phyloP scores from a whole-genome alignment of 306 rosid genomes.

The Purshia tridentata region DNA sequence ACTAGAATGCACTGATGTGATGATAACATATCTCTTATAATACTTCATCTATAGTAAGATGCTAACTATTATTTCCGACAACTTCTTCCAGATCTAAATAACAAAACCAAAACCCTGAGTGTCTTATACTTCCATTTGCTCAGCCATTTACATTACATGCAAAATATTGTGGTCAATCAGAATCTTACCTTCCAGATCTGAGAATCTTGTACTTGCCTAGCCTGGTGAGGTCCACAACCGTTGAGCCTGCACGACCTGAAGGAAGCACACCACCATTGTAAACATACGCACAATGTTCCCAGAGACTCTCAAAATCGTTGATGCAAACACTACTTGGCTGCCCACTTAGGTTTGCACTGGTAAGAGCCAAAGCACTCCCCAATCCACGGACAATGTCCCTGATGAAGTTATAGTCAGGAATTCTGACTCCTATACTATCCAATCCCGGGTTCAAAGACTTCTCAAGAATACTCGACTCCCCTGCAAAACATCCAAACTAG shows the following conservation, averaged over 20 bases:
- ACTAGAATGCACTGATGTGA: neutral
- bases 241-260: constrained; percentile 86
- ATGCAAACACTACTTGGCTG: constrained; percentile 78
- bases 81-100: neutral
- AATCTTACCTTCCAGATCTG: constrained; percentile 85
- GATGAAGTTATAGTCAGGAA: constrained; percentile 82
- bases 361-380: constrained; percentile 81
- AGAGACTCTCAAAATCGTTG: constrained; percentile 71
- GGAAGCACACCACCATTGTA: constrained; percentile 86
- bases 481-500: constrained; percentile 48
- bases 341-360: constrained; percentile 94
- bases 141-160: neutral
- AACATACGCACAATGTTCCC: constrained; percentile 82
- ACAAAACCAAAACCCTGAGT: neutral
- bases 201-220: constrained; percentile 70
- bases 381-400: constrained; percentile 65
- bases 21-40: neutral
- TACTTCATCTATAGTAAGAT: neutral
- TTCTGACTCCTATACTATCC: constrained; percentile 84
- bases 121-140: neutral
- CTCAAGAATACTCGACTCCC: constrained; percentile 83
- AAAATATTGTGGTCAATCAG: neutral
- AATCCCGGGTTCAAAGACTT: constrained; percentile 84
- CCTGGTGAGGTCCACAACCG: constrained; percentile 72
- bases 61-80: neutral